Evolutionary conservation across 805 yeast species (phyloP).

Genomic region (Starmerella stigmatis): DNA sequence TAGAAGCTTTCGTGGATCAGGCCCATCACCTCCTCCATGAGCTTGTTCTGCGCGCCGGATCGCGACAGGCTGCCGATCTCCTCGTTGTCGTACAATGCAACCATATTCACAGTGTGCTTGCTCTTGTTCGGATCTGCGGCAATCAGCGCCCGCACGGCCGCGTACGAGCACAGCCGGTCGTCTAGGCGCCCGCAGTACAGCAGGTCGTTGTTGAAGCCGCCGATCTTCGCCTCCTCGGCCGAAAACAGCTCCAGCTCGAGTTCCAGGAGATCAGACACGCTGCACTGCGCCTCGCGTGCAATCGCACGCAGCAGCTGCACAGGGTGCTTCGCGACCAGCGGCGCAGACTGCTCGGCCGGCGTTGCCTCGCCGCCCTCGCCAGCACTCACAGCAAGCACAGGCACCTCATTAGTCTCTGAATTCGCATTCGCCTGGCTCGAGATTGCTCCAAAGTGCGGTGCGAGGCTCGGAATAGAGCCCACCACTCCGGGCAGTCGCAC

Average conservation of each 20-base stretch:
- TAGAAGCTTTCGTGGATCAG: constrained; percentile 54
- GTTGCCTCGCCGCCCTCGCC: constrained; percentile 31
- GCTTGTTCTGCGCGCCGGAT: constrained; percentile 94
- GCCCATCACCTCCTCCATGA: constrained; percentile 65
- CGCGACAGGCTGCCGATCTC: constrained; percentile 90
- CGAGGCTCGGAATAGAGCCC: constrained; percentile 84
- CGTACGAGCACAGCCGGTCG: constrained; percentile 75
- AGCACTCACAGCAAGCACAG: constrained; percentile 73
- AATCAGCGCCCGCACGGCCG: constrained; percentile 55
- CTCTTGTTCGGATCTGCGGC: constrained; percentile 31
- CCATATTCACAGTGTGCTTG: constrained; percentile 37
- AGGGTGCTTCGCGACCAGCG: constrained; percentile 64
- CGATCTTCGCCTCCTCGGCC: constrained; percentile 69
- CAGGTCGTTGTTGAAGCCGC: constrained; percentile 84
- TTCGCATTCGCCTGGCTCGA: constrained; percentile 53
- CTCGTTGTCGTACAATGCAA: constrained; percentile 83
- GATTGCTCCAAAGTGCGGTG: constrained; percentile 71
- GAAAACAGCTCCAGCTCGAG: constrained; percentile 85
- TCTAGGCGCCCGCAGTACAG: constrained; percentile 86
- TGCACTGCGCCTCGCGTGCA: constrained; percentile 52
- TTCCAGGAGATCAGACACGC: constrained; percentile 57
- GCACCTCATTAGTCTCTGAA: constrained; percentile 74
- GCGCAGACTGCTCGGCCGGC: constrained; percentile 38
- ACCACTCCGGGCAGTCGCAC: constrained; percentile 75
- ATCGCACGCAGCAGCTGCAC: constrained; percentile 55